Percentiles rank a stretch among this genome's conserved stretches.
phyloP scores from a whole-genome alignment of 805 yeast species.

The Candida yuanshanica region DNA sequence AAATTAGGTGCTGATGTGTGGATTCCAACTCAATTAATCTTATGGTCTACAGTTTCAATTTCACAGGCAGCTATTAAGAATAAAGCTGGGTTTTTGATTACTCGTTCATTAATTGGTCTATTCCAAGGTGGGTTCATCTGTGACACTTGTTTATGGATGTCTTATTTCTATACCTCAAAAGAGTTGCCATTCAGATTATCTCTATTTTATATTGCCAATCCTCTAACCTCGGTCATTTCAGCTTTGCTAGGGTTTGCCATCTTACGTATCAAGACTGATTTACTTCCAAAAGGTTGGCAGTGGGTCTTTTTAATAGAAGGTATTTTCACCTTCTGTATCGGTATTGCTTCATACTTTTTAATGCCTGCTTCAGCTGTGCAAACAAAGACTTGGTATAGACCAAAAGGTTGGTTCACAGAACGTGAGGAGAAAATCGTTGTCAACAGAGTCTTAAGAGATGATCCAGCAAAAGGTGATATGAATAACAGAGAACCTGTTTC shows the following conservation, averaged over 20 bases:
- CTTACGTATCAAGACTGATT: slow-evolving; percentile 40
- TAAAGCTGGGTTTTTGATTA: slow-evolving; percentile 38
- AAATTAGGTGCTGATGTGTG: slow-evolving; percentile 56
- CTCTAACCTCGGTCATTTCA: slow-evolving; percentile 39
- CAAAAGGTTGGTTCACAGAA: slow-evolving; percentile 47
- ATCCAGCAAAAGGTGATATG: slow-evolving; percentile 62
- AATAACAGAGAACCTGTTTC: slow-evolving; percentile 51
- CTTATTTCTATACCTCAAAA: slow-evolving; percentile 55
- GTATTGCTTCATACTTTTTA: slow-evolving; percentile 37
- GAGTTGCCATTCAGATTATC: slow-evolving; percentile 57
- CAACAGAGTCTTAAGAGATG: slow-evolving; percentile 55
- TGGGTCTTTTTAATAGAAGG: slow-evolving; percentile 68
- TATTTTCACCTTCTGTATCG: slow-evolving; percentile 46
- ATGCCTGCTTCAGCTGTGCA: slow-evolving; percentile 55
- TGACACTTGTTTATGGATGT: slow-evolving; percentile 56
- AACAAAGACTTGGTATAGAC: slow-evolving; percentile 43
- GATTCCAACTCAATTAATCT: slow-evolving; percentile 51
- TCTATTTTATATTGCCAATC: slow-evolving; percentile 53
- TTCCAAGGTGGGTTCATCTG: slow-evolving; percentile 71
- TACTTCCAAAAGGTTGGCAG: slow-evolving; percentile 51
- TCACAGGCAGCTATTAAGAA: slow-evolving; percentile 41
- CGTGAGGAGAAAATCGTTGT: slow-evolving; percentile 53
- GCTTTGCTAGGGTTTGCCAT: slow-evolving; percentile 51
- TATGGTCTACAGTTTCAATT: slow-evolving; percentile 54
- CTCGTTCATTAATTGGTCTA: slow-evolving; percentile 48